These are phyloP conservation scores for Nematocida parisii DNA, from an alignment of 371 early-diverging fungal genomes.

Conservation along the genomic window DNA sequence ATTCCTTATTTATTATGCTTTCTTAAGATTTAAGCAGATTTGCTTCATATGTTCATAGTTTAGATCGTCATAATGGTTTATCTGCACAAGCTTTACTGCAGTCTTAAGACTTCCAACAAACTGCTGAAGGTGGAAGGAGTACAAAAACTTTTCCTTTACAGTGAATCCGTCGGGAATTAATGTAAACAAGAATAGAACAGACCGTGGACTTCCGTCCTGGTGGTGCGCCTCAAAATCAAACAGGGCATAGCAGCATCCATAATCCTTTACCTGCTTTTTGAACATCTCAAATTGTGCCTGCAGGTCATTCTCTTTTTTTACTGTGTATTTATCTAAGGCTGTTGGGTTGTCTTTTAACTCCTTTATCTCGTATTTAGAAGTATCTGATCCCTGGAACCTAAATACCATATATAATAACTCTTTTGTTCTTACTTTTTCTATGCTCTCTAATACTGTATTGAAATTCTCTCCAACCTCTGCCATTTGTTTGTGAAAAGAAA, in stretches of 20 bases:
- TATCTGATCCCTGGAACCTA: constrained; percentile 14
- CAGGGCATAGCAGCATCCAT: constrained; percentile 61
- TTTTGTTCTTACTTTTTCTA: constrained; percentile 55
- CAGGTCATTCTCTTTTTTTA: constrained; percentile 57
- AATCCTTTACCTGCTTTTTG: constrained; percentile 40
- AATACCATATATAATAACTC: constrained; percentile 49
- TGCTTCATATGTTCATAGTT: constrained; percentile 49
- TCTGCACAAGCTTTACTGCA: constrained; percentile 38
- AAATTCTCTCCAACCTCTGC: constrained; percentile 49
- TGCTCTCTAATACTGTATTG: constrained; percentile 30
- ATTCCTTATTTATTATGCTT: constrained; percentile 16
- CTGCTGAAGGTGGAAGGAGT: constrained; percentile 51
- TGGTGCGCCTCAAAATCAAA: constrained; percentile 66
- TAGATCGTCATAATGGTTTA: constrained; percentile 44
- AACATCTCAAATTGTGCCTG: constrained; percentile 55
- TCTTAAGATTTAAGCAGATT: constrained; percentile 17
- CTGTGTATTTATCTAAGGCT: constrained; percentile 21
- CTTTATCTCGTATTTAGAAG: constrained; percentile 23
- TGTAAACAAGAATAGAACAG: constrained; percentile 62
- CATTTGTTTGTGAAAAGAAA: constrained; percentile 35
- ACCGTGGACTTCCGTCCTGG: constrained; percentile 56
- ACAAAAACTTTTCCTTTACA: constrained; percentile 60
- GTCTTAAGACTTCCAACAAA: constrained; percentile 27
- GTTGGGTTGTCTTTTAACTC: constrained; percentile 34
- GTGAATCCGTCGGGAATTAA: constrained; percentile 61